phyloP scores from a whole-genome alignment of 1,284 basidiomycete genomes.

The Naganishia albida region DNA sequence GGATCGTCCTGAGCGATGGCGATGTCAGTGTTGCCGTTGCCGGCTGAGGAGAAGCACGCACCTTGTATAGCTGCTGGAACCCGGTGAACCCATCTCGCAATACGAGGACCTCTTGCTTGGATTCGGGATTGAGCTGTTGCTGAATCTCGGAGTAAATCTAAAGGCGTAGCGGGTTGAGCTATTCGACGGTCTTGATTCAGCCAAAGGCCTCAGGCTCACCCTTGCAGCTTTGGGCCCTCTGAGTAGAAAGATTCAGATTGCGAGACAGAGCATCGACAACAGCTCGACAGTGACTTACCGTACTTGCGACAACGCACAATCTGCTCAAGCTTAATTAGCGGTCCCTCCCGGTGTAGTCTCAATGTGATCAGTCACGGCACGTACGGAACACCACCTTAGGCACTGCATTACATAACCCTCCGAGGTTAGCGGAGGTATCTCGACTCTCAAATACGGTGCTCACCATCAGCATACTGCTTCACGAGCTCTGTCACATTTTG shows the following conservation, averaged over 20 bases:
- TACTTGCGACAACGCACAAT: conserved; percentile 52
- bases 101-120: conserved; percentile 49
- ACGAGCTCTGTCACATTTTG: conserved; percentile 45
- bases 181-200: background rate
- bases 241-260: background rate
- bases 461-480: conserved; percentile 44
- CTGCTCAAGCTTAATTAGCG: conserved; percentile 33
- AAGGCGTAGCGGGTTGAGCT: conserved; percentile 11
- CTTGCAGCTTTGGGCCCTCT: conserved; percentile 53
- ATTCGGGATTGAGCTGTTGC: conserved; percentile 35
- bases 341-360: background rate
- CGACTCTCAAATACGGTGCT: conserved; percentile 9
- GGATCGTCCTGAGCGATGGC: conserved; percentile 45
- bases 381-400: conserved; percentile 52
- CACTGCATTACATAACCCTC: conserved; percentile 34
- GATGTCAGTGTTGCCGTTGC: background rate
- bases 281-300: conserved; percentile 37
- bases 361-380: conserved; percentile 24
- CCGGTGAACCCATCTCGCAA: conserved; percentile 53
- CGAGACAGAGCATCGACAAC: background rate
- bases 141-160: conserved; percentile 52
- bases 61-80: conserved; percentile 50
- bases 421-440: background rate
- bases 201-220: conserved; percentile 36
- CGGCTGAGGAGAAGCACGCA: conserved; percentile 34